Evolutionary conservation across 148 eudicot genomes (phyloP), one percentile per base, ranked within the genome.

Genomic region (Silene latifolia): DNA sequence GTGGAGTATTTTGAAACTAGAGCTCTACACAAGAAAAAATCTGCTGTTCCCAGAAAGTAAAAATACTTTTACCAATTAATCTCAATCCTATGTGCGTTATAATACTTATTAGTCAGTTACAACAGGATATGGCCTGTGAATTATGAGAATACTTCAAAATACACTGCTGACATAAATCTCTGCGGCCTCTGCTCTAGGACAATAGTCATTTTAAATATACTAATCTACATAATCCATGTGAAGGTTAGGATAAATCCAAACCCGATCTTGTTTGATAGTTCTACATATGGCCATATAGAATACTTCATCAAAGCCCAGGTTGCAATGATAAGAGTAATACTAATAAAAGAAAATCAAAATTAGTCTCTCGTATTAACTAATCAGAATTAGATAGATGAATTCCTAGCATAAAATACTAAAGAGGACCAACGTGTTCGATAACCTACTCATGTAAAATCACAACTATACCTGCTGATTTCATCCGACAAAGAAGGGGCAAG

Each of bases 391-490:
- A 17, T 59, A 53, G 67, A 44, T 0, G 25, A 77, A 60, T 25
- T 21, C 18, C 18, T 32, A 7, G 17, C 25, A 75, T 48, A 13
- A 63, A 21, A 61, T 19, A 53, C 51, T 66, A 4, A 72, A 62
- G 24, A 14, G 10, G 24, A 46, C 60, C 18, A 57, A 5, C 20
- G 20, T 35, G 42, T 25, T 20, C 58, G n/a, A 51, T 47, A 32
- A n/a, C 24, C 69, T 63, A 12, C 13, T 58, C 8, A 44, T 14
- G 21, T 3, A 53, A 13, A 27, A 21, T 42, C n/a, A 80, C 17
- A 69, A 47, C 5, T 18, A 27, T 86, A 95, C 99, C 98, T 84
- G 57, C 83, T 65, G 76, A 76, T 77, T 74, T 88, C 93, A 64
- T 80, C 90, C 24, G 87, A 79, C 75, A 88, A 77, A 48, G 83